phyloP scores from a whole-genome alignment of 2,329 filamentous ascomycete species.

The Cladosporium sphaerospermum region DNA sequence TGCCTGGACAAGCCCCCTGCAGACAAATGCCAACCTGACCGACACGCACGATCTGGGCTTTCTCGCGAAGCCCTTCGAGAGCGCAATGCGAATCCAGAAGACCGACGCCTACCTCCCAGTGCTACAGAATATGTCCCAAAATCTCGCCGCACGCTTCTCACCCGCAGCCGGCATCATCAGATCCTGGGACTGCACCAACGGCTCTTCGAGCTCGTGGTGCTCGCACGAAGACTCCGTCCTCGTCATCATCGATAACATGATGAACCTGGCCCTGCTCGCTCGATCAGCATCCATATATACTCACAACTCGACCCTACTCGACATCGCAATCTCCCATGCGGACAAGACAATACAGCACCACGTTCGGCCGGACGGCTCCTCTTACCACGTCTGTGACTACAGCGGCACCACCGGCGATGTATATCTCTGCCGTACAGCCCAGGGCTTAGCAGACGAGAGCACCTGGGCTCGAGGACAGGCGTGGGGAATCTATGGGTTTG shows the following conservation, averaged over 20 bases:
- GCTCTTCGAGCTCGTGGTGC: slow-evolving; percentile 4
- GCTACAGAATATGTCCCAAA: slow-evolving; percentile 14
- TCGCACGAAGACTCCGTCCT: slow-evolving; percentile 16
- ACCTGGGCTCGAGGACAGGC: slow-evolving; percentile 18
- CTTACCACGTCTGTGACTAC: slow-evolving; percentile 16
- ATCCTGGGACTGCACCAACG: slow-evolving; percentile 15
- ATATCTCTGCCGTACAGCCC: slow-evolving; percentile 17
- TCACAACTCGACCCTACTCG: slow-evolving; percentile 10
- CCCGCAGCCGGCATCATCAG: slow-evolving; percentile 14
- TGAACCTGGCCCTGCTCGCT: slow-evolving; percentile 16
- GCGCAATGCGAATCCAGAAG: slow-evolving; percentile 12
- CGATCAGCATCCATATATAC: slow-evolving; percentile 13
- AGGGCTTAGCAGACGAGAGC: slow-evolving; percentile 16
- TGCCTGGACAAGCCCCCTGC: slow-evolving; percentile 15
- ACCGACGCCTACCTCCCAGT: slow-evolving; percentile 12
- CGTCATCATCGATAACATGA: slow-evolving; percentile 19
- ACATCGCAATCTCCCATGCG: slow-evolving; percentile 15
- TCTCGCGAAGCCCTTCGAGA: slow-evolving; percentile 16
- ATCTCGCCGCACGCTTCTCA: slow-evolving; percentile 15
- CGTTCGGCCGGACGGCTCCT: slow-evolving; percentile 15
- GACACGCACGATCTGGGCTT: slow-evolving; percentile 17
- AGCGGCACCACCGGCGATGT: slow-evolving; percentile 13
- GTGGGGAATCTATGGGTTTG: slow-evolving; percentile 17
- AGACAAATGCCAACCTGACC: slow-evolving; percentile 14
- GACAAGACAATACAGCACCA: slow-evolving; percentile 14